Base-by-base conservation (phyloP, 1,139 yeast genomes). In the Suhomyces atakaporum region DNA sequence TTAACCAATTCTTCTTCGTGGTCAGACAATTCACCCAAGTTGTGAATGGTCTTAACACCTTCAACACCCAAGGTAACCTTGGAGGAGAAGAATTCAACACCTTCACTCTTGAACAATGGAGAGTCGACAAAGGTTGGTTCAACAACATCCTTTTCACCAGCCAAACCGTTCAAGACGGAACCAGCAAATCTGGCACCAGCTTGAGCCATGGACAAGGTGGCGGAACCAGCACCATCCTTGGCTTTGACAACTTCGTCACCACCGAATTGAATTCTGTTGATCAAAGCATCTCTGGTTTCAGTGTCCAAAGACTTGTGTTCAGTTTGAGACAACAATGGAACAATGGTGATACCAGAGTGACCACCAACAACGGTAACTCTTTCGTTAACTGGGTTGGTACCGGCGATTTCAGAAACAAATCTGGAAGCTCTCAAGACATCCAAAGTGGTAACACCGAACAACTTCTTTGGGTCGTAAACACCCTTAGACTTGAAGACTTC, bases 181-280 rank as follows among this genome's bases (percentile, higher is more conserved):
- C 78, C 77, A 38, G 89, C 76, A 51, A 87, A 79, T 63, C 84
- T 79, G 61, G 81, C 90, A 51, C 94, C 96, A 35, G 97, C 96
- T 62, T 88, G 92, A 35, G 97, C 97, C 97, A 90, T 90, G 39
- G 96, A 86, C 51, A 90, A 74, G 35, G 97, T 90, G 47, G 96
- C 96, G 35, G 96, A 86, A 41, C 97, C 97, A 46, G 84, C 81
- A 57, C 97, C 97, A 61, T 87, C 84, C 74, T 90, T 90, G 54
- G 97, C 97, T 69, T 84, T 75, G 53, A 90, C 97, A 52, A 90
- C 95, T 71, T 90, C 97, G 61, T 90, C 97, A 68, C 97, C 97
- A 60, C 97, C 97, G 60, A 83, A 88, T 70, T 89, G 97, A 60
- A 89, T 88, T 67, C 96, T 82, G 75, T 86, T 78, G 57, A 87